Evolutionary conservation across 352 stramenopile species (phyloP).

Genomic region (Ophiocytium majus): DNA sequence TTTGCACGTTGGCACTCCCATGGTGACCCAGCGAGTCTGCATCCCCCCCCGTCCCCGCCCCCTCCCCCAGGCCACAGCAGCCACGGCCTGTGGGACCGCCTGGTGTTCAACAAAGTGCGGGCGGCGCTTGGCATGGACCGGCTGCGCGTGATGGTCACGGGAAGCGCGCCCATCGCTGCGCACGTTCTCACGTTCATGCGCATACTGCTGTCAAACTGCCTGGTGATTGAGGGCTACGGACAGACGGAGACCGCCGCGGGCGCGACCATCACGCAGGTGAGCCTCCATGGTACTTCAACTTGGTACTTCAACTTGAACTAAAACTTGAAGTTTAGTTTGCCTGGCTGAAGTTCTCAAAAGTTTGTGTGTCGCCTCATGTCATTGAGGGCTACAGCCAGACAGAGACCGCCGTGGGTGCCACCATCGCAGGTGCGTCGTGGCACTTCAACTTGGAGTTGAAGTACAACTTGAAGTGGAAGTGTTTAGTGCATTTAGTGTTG

Average conservation of each 20-base stretch:
- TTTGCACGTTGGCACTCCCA: too few relatives aligned
- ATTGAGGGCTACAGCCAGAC: conserved; percentile 93
- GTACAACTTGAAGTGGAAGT: too few relatives aligned
- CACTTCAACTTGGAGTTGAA: not conserved
- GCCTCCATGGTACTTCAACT: not conserved
- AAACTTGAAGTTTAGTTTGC: not conserved
- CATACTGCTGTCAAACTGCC: conserved; percentile 79
- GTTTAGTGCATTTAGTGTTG: too few relatives aligned
- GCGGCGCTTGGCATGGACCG: conserved; percentile 79
- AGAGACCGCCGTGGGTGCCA: conserved; percentile 78
- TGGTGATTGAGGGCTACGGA: conserved; percentile 85
- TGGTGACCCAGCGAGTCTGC: too few relatives aligned
- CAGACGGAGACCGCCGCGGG: conserved; percentile 86
- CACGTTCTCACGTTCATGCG: conserved; percentile 88
- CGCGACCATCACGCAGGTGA: conserved; percentile 65
- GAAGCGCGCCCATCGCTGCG: conserved; percentile 81
- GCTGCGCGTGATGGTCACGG: conserved; percentile 83
- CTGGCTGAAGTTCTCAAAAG: too few relatives aligned
- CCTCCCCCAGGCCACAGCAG: conserved; percentile 60
- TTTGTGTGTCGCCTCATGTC: too few relatives aligned
- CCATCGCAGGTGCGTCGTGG: conserved; percentile 62
- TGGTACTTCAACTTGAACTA: too few relatives aligned
- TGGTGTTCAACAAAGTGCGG: conserved; percentile 93
- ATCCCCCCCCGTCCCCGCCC: too few relatives aligned
- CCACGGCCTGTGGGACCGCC: conserved; percentile 82